Evolutionary conservation across 192 early-diverging fungal genomes (phyloP), one percentile per base, ranked within the genome.

Genomic region (Coemansia sp.): DNA sequence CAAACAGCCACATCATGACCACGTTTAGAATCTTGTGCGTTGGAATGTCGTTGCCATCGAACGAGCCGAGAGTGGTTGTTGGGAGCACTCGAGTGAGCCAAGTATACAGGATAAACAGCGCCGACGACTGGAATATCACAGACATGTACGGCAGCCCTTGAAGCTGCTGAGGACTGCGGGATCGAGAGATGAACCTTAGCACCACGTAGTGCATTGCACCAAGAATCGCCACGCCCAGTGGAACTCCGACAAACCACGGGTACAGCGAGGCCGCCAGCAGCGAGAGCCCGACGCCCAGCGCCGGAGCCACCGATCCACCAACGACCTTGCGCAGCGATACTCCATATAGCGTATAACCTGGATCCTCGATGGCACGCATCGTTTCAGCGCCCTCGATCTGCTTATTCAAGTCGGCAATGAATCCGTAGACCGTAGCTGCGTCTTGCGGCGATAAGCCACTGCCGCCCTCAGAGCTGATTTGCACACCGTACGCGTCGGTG

Each of bases 61-160:
- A 47, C 19, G 36, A 32, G 42, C 72, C 78, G 43, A 31, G 53
- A n/a, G 42, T 66, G 32, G 77, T 91, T 85, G 90, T 84, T 32
- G 88, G 89, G 11, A 95, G 64, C n/a, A 96, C 73, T 11, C 79
- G 75, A 15, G 77, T 51, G 7, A 86, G 12, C 92, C 92, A 98
- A 4, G 86, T 84, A 19, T 88, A 20, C 17, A 86, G 65, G 6
- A 90, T 87, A 73, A 86, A 92, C 64, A 96, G 84, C 11, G 94
- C 84, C 2, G 92, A 92, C 3, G 93, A 84, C 80, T 98, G 97
- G 68, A 94, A 94, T 64, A 98, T 89, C 45, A 89, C 87, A 1
- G 92, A 90, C 60, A 91, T 86, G 59, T 94, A 94, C 0, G 96
- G 96, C 40, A 94, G 94, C 62, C 84, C 74, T 62, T 87, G 81